Percentiles rank a stretch among this genome's conserved stretches.
phyloP scores from a whole-genome alignment of 345 rosid genomes.

The Crucihimalaya himalaica region DNA sequence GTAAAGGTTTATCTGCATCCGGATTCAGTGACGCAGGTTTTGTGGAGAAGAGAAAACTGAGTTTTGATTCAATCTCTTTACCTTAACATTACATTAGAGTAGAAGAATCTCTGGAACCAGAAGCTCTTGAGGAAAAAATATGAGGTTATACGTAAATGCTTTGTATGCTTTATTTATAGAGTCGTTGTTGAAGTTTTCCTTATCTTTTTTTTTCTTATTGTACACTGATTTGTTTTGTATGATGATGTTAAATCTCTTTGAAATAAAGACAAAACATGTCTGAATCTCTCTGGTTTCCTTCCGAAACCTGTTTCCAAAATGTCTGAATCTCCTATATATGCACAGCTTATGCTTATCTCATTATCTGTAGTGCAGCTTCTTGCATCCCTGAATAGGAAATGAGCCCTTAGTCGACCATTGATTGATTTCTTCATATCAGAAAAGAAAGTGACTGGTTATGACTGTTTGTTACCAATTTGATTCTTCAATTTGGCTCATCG shows the following conservation, averaged over 20 bases:
- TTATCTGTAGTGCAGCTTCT: neutral
- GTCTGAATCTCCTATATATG: neutral
- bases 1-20: neutral
- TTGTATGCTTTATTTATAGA: conserved; percentile 29
- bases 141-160: conserved; percentile 28
- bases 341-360: no score
- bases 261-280: conserved; percentile 29
- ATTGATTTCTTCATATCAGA: neutral
- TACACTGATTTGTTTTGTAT: conserved; percentile 36
- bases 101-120: conserved; percentile 27
- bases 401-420: neutral
- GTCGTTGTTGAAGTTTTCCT: conserved; percentile 12
- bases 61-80: conserved; percentile 18
- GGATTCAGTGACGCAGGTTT: neutral
- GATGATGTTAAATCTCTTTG: conserved; percentile 17
- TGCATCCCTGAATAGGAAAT: neutral
- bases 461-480: neutral
- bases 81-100: conserved; percentile 16
- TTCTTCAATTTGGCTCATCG: neutral
- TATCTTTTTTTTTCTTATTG: neutral
- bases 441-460: neutral
- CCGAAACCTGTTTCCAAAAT: neutral
- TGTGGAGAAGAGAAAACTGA: conserved; percentile 8
- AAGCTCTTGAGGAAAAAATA: conserved; percentile 5
- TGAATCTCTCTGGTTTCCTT: conserved; percentile 1